Percentiles rank a stretch among this genome's conserved stretches.
These are phyloP conservation scores for Nicotiana rustica DNA, from an alignment of 305 asterid species.

Conservation along the genomic window DNA sequence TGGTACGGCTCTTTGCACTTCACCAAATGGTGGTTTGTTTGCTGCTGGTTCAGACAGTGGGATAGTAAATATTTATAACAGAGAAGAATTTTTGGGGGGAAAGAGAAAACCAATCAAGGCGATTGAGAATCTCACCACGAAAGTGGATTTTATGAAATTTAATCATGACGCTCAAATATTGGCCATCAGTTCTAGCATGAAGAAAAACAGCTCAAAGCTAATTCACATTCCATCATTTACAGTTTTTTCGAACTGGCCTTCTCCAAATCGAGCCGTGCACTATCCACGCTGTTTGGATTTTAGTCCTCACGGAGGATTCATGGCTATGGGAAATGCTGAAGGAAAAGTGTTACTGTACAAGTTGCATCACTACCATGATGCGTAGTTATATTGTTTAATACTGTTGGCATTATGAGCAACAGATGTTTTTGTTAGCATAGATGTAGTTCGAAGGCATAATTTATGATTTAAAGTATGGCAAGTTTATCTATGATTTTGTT, in stretches of 20 bases:
- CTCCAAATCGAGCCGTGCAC: constrained; percentile 49
- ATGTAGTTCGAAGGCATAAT: constrained; percentile 15
- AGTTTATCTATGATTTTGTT: no score
- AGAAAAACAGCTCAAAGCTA: constrained; percentile 78
- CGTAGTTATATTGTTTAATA: constrained; percentile 43
- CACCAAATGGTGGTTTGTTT: constrained; percentile 71
- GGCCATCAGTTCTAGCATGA: constrained; percentile 87
- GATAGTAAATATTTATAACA: constrained; percentile 74
- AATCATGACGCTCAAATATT: constrained; percentile 74
- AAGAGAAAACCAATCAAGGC: constrained; percentile 81
- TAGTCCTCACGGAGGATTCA: constrained; percentile 92
- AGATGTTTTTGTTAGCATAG: constrained; percentile 4
- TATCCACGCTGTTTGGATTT: constrained; percentile 82
- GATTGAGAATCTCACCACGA: constrained; percentile 74
- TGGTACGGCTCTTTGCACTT: constrained; percentile 71
- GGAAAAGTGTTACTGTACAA: constrained; percentile 84
- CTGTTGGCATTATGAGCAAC: constrained; percentile 13
- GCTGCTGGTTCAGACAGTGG: constrained; percentile 95
- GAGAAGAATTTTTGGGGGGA: constrained; percentile 74
- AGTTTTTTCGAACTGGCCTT: constrained; percentile 92
- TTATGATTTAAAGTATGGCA: not conserved
- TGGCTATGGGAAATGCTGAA: constrained; percentile 85
- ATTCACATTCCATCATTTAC: constrained; percentile 71
- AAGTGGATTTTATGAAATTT: constrained; percentile 81
- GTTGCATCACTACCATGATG: constrained; percentile 88